Conservation (phyloP, 208 protist genomes). For the Endotrypanum monterogeii region DNA sequence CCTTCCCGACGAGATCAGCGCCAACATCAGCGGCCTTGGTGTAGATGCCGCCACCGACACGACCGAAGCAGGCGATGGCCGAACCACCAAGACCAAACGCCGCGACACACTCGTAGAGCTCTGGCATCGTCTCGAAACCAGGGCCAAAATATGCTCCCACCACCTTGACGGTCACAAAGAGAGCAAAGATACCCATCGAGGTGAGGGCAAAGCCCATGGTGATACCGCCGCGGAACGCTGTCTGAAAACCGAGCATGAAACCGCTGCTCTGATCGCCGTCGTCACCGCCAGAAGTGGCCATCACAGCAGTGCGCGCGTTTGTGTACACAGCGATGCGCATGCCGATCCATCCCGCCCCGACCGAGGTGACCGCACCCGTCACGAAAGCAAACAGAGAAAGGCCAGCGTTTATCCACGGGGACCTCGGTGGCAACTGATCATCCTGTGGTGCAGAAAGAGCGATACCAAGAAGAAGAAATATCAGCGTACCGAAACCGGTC, state of each 20-base stretch:
- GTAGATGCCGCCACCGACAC: constrained; percentile 96
- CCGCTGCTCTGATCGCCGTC: constrained; percentile 54
- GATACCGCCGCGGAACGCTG: constrained; percentile 86
- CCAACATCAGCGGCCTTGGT: constrained; percentile 97
- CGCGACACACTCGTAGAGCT: constrained; percentile 87
- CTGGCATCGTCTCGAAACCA: constrained; percentile 32
- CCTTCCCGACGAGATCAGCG: constrained; percentile 95
- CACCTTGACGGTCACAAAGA: constrained; percentile 77
- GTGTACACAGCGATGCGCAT: constrained; percentile 93
- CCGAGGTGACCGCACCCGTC: constrained; percentile 71
- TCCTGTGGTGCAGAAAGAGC: constrained; percentile 50
- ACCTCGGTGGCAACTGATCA: constrained; percentile 22
- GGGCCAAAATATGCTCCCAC: constrained; percentile 65
- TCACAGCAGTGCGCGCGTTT: constrained; percentile 83
- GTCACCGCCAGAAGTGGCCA: constrained; percentile 68
- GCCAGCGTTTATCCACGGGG: constrained; percentile 64
- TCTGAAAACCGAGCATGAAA: constrained; percentile 75
- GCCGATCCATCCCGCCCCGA: constrained; percentile 85
- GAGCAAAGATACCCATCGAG: constrained; percentile 77
- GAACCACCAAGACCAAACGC: constrained; percentile 96
- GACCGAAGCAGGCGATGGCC: constrained; percentile 95
- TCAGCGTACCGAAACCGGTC: constrained; percentile 63
- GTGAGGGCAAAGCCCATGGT: constrained; percentile 90
- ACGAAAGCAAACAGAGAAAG: constrained; percentile 78
- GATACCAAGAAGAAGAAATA: constrained; percentile 81